phyloP scores from a whole-genome alignment of 1,284 basidiomycete genomes.

The Ceratobasidium sp. region DNA sequence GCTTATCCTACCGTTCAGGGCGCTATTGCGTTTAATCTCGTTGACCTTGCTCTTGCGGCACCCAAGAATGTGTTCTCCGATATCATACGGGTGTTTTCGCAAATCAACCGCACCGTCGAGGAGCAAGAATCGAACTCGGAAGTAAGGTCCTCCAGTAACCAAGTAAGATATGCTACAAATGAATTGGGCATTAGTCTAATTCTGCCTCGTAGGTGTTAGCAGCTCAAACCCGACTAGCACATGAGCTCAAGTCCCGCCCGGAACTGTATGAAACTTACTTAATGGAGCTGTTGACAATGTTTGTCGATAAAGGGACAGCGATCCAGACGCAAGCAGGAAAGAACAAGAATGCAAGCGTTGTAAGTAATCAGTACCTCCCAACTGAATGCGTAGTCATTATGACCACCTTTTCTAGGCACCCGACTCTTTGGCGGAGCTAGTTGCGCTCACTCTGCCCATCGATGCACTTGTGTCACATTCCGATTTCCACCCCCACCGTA shows the following conservation, averaged over 20 bases:
- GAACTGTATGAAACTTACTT: slow-evolving; percentile 83
- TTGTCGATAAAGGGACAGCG: slow-evolving; percentile 89
- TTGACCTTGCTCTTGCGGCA: slow-evolving; percentile 84
- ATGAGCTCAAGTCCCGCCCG: slow-evolving; percentile 72
- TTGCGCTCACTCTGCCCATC: slow-evolving; percentile 87
- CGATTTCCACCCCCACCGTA: slow-evolving; percentile 71
- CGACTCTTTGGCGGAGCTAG: slow-evolving; percentile 84
- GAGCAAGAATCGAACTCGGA: slow-evolving; percentile 72
- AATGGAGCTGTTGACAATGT: slow-evolving; percentile 84
- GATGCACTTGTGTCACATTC: slow-evolving; percentile 84
- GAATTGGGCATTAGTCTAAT: slow-evolving; percentile 41
- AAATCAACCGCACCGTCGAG: slow-evolving; percentile 77
- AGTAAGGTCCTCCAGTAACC: slow-evolving; percentile 83
- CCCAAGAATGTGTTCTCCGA: slow-evolving; percentile 83
- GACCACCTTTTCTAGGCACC: slow-evolving; percentile 34
- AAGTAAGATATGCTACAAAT: slow-evolving; percentile 56
- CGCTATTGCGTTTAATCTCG: slow-evolving; percentile 89
- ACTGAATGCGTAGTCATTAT: slow-evolving; percentile 39
- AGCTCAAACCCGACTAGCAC: slow-evolving; percentile 86
- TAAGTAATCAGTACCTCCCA: slow-evolving; percentile 15
- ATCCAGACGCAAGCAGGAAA: slow-evolving; percentile 74
- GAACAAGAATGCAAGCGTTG: slow-evolving; percentile 43
- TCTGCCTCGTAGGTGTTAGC: slow-evolving; percentile 67
- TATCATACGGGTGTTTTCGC: slow-evolving; percentile 84
- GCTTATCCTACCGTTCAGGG: slow-evolving; percentile 88